These are phyloP conservation scores for Mortierella sp. DNA, from an alignment of 371 early-diverging fungal genomes.

Conservation along the genomic window DNA sequence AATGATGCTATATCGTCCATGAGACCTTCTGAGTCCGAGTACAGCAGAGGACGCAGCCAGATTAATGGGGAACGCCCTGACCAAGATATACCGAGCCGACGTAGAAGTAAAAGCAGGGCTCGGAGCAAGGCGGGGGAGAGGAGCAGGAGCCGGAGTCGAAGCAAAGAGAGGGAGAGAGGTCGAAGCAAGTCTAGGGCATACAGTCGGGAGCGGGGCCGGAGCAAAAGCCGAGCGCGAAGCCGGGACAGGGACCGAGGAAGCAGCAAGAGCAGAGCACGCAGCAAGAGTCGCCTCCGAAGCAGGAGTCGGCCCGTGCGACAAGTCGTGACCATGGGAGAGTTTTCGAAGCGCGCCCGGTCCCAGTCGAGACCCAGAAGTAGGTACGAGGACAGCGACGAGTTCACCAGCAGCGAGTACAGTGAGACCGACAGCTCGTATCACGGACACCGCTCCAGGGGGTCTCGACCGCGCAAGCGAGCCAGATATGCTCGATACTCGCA, in stretches of 20 bases:
- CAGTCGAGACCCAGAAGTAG: slow-evolving; percentile 1
- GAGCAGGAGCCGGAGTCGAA: not conserved
- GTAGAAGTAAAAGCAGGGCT: not conserved
- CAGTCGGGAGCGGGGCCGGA: slow-evolving; percentile 5
- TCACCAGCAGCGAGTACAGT: slow-evolving; percentile 1
- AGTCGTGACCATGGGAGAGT: slow-evolving; percentile 23
- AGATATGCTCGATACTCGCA: not conserved
- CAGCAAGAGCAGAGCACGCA: slow-evolving; percentile 19
- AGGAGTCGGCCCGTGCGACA: slow-evolving; percentile 24
- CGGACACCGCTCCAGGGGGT: not conserved
- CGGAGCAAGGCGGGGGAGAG: slow-evolving; percentile 1
- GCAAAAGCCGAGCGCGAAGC: not conserved
- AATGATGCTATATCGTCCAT: too few relatives aligned
- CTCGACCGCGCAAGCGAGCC: too few relatives aligned
- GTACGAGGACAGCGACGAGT: not conserved
- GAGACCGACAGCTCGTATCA: slow-evolving; percentile 6
- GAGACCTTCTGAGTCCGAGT: too few relatives aligned
- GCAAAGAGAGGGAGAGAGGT: slow-evolving; percentile 1
- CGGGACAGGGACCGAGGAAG: slow-evolving; percentile 6
- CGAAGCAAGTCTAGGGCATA: slow-evolving; percentile 9
- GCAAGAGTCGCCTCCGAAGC: slow-evolving; percentile 28
- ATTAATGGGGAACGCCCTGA: not conserved
- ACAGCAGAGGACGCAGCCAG: too few relatives aligned
- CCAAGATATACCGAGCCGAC: not conserved
- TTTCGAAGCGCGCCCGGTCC: slow-evolving; percentile 16